Conservation (phyloP, 805 yeast species). For the Metschnikowia sp. region DNA sequence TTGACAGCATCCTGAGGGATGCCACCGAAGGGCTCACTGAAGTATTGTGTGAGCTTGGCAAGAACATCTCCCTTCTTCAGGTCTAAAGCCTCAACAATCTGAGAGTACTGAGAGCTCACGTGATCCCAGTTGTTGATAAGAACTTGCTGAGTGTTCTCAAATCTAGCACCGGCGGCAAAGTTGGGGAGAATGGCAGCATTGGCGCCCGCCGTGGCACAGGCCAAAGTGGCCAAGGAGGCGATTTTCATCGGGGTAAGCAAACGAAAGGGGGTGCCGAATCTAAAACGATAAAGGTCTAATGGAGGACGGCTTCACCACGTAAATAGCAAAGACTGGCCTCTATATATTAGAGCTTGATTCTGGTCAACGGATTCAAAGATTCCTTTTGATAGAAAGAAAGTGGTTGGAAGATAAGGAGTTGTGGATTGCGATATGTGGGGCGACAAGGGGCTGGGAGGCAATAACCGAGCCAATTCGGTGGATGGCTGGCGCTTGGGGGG, state of each 20-base stretch:
- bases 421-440: background rate
- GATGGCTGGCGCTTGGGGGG: background rate
- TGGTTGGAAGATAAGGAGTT: conserved; percentile 2
- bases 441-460: conserved; percentile 1
- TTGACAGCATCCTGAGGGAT: conserved; percentile 48
- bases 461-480: background rate
- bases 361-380: too few species aligned
- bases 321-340: too few species aligned
- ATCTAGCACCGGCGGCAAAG: conserved; percentile 6
- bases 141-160: conserved; percentile 13
- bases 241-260: conserved; percentile 7
- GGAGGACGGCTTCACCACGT: too few species aligned
- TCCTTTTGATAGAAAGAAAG: background rate
- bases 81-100: conserved; percentile 14
- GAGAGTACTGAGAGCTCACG: conserved; percentile 13
- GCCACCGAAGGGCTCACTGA: conserved; percentile 49
- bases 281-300: too few species aligned
- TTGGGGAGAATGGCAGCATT: conserved; percentile 16
- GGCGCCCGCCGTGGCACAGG: conserved; percentile 12
- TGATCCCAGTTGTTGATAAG: conserved; percentile 9
- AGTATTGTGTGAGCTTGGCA: conserved; percentile 47
- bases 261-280: background rate
- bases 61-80: conserved; percentile 27
- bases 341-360: too few species aligned
- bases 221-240: conserved; percentile 11